These are phyloP conservation scores for Phoma sp. DNA, from an alignment of 2,329 filamentous ascomycete species.

Conservation along the genomic window DNA sequence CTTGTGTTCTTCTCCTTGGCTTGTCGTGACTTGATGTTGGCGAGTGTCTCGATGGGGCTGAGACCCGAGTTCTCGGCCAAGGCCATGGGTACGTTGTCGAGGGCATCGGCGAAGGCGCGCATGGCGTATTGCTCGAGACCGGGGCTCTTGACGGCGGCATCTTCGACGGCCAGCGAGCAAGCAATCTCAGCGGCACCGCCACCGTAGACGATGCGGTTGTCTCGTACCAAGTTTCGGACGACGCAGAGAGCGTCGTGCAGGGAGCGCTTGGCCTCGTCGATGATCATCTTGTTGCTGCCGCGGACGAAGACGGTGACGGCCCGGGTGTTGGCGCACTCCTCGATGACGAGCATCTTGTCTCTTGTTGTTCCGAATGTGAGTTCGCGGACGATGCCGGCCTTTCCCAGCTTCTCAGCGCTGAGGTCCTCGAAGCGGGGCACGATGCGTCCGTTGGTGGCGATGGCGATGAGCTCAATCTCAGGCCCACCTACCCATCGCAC, in stretches of 20 bases:
- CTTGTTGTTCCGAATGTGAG: constrained; percentile 97
- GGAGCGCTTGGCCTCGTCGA: constrained; percentile 97
- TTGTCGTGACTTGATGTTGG: constrained; percentile 94
- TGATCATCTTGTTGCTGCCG: constrained; percentile 99
- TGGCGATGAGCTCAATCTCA: constrained; percentile 97
- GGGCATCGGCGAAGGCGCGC: constrained; percentile 94
- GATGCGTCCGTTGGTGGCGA: constrained; percentile 97
- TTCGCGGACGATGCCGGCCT: constrained; percentile 87
- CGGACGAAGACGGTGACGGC: constrained; percentile 96
- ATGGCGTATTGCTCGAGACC: constrained; percentile 99
- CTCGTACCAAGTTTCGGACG: constrained; percentile 91
- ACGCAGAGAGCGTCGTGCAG: constrained; percentile 97
- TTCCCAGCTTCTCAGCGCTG: constrained; percentile 87
- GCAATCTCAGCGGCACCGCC: constrained; percentile 97
- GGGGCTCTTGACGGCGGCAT: constrained; percentile 90
- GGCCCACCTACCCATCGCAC: constrained; percentile 98
- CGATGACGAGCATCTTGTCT: constrained; percentile 99
- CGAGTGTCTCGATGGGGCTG: constrained; percentile 93
- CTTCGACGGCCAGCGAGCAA: constrained; percentile 94
- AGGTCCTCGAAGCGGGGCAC: constrained; percentile 97
- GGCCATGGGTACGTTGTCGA: constrained; percentile 93
- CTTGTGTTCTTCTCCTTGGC: constrained; percentile 81
- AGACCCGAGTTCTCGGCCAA: constrained; percentile 96
- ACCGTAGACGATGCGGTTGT: constrained; percentile 97
- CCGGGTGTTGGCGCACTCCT: constrained; percentile 97